A percentile compares a stretch with the other conserved stretches of the same genome.
phyloP scores from a whole-genome alignment of 495 filamentous ascomycete species.

The Tuber brumale region DNA sequence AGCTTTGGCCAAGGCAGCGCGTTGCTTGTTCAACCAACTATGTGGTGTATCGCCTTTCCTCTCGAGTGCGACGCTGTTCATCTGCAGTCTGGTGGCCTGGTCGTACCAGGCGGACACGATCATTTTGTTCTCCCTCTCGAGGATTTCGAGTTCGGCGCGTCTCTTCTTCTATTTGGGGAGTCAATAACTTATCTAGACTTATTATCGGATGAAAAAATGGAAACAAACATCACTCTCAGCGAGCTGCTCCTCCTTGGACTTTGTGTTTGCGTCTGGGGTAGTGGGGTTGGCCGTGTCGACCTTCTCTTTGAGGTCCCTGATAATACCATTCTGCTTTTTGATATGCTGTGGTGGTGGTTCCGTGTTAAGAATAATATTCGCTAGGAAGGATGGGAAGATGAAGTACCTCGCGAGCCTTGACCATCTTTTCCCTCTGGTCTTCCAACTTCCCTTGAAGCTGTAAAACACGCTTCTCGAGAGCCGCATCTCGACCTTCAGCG shows the following conservation, averaged over 20 bases:
- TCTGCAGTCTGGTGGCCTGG: conserved; percentile 73
- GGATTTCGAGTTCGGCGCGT: conserved; percentile 60
- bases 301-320: conserved; percentile 54
- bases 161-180: conserved; percentile 46
- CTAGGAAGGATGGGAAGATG: conserved; percentile 9
- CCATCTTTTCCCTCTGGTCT: conserved; percentile 41
- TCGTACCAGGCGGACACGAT: conserved; percentile 92
- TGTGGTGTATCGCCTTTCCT: conserved; percentile 67
- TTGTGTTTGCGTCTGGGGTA: conserved; percentile 42
- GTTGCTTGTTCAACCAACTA: conserved; percentile 86
- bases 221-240: conserved; percentile 38
- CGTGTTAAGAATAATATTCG: conserved; percentile 20
- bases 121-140: conserved; percentile 74
- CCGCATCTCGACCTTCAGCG: conserved; percentile 40
- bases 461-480: conserved; percentile 37
- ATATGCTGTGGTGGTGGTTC: conserved; percentile 49
- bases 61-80: conserved; percentile 74
- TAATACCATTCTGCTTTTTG: conserved; percentile 55
- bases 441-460: conserved; percentile 42
- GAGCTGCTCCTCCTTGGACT: conserved; percentile 49
- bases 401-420: conserved; percentile 42
- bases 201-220: conserved; percentile 10
- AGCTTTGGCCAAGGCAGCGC: neutral
- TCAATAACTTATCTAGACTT: conserved; percentile 1
- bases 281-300: conserved; percentile 50